These are phyloP conservation scores for Croton setiger DNA, from an alignment of 441 rosid species.

Conservation along the genomic window DNA sequence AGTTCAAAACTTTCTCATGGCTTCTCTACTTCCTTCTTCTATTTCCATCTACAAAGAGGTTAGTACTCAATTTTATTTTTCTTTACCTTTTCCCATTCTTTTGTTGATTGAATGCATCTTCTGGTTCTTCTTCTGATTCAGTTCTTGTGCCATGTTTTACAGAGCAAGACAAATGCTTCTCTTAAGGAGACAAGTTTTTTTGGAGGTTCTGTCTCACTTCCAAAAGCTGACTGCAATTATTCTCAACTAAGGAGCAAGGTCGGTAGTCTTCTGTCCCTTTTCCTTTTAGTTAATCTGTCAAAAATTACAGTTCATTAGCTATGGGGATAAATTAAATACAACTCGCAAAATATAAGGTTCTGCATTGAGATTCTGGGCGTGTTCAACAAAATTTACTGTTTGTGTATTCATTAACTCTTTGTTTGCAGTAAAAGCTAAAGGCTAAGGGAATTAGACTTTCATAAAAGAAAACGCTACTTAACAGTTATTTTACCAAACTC, in stretches of 20 bases:
- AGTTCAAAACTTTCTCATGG: conserved; percentile 27
- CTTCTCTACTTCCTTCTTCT: conserved; percentile 51
- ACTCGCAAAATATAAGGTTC: too few species aligned
- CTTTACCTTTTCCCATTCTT: not conserved
- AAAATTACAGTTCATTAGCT: not conserved
- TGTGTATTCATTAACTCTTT: too few species aligned
- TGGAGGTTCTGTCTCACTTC: conserved; percentile 32
- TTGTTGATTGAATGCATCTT: not conserved
- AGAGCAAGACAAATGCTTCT: conserved; percentile 41
- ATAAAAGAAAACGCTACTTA: too few species aligned
- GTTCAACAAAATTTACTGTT: too few species aligned
- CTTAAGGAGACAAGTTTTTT: conserved; percentile 38
- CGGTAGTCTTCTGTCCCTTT: not conserved
- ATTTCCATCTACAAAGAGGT: conserved; percentile 52
- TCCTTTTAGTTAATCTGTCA: not conserved
- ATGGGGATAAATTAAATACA: not conserved
- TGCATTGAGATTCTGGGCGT: not conserved
- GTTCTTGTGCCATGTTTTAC: conserved; percentile 10
- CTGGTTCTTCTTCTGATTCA: not conserved
- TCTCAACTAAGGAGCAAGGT: conserved; percentile 30
- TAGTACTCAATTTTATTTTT: not conserved
- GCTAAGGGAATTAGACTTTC: too few species aligned
- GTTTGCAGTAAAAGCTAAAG: too few species aligned
- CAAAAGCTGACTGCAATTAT: conserved; percentile 32
- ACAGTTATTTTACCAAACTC: too few species aligned